Evolutionary conservation across 495 filamentous ascomycete species (phyloP).

Genomic region (Tuber microsphaerosporum): DNA sequence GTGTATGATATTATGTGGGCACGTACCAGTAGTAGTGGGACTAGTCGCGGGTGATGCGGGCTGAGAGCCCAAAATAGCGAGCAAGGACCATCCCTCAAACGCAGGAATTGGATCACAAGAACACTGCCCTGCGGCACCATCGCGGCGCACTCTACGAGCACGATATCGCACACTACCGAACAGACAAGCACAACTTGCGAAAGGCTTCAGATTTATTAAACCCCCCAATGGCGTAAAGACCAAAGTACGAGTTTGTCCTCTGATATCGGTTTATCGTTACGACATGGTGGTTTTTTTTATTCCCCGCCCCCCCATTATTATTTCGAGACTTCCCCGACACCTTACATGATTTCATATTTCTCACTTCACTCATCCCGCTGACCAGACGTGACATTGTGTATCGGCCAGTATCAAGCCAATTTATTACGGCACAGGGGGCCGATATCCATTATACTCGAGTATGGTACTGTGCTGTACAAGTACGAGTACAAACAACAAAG

Average conservation of each 20-base stretch:
- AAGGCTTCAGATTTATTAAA: slow-evolving; percentile 1
- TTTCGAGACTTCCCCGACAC: background rate
- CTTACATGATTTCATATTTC: background rate
- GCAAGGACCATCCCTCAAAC: slow-evolving; percentile 15
- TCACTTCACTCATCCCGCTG: slow-evolving; percentile 4
- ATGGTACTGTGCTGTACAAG: no score
- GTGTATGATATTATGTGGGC: background rate
- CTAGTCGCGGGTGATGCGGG: background rate
- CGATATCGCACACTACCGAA: background rate
- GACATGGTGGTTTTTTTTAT: background rate
- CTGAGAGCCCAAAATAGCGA: slow-evolving; percentile 3
- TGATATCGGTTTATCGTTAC: background rate
- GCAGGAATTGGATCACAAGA: slow-evolving; percentile 32
- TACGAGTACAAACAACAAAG: background rate
- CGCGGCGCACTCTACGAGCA: slow-evolving; percentile 22
- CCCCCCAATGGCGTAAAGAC: background rate
- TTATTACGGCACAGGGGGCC: background rate
- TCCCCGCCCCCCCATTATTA: background rate
- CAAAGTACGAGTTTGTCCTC: background rate
- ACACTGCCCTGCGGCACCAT: slow-evolving; percentile 34
- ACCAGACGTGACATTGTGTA: background rate
- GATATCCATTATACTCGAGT: background rate
- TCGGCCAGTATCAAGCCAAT: background rate
- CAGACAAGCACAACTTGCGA: background rate
- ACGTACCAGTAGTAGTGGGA: background rate